Conservation (phyloP, 148 eudicot genomes). For the Chenopodium formosanum region DNA sequence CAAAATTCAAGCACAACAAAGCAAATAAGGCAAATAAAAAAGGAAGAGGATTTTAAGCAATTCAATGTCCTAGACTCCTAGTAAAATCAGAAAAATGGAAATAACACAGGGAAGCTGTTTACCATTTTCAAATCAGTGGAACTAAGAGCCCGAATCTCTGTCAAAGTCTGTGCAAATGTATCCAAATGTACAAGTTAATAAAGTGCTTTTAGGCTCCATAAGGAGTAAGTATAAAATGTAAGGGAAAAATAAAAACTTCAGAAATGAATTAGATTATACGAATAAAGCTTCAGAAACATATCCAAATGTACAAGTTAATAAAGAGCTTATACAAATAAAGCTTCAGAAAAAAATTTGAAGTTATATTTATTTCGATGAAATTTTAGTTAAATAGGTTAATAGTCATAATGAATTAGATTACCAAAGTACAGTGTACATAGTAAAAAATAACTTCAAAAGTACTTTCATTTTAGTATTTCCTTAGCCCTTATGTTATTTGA, state of each 20-base stretch:
- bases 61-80: not conserved
- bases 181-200: constrained; percentile 23
- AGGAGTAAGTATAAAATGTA: not conserved
- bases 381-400: too few species aligned
- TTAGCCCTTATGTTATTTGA: not conserved
- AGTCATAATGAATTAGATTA: too few species aligned
- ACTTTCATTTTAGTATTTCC: not conserved
- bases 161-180: constrained; percentile 53
- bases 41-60: not conserved
- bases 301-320: too few species aligned
- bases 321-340: too few species aligned
- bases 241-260: not conserved
- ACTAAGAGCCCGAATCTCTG: constrained; percentile 57
- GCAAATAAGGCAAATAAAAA: not conserved
- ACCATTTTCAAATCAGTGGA: constrained; percentile 73
- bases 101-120: constrained; percentile 16
- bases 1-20: not conserved
- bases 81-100: not conserved
- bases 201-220: not conserved
- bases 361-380: too few species aligned
- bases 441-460: too few species aligned
- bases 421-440: not conserved
- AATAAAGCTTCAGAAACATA: not conserved
- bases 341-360: too few species aligned
- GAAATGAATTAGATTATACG: not conserved